phyloP scores from a whole-genome alignment of 768 basidiomycete species.

The Peribolospora kevripleyi region DNA sequence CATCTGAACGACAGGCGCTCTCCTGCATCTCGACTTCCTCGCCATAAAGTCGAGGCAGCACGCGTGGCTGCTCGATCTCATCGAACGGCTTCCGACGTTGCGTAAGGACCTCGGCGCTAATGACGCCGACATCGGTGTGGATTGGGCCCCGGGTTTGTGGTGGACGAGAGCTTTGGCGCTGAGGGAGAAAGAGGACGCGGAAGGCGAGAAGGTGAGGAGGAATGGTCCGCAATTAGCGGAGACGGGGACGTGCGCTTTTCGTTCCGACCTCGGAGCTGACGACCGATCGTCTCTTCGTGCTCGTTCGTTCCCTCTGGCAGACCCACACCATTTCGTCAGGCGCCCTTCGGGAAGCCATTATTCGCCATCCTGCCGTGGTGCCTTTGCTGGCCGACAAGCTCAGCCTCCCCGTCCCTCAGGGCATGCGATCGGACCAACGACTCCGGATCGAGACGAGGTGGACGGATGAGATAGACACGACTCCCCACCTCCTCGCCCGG shows the following conservation, averaged over 20 bases:
- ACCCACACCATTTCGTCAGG: slow-evolving; percentile 13
- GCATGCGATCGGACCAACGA: neutral
- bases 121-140: too few species aligned
- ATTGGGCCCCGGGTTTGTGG: slow-evolving; percentile 1
- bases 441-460: neutral
- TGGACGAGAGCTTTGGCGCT: slow-evolving; percentile 49
- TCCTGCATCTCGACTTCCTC: slow-evolving; percentile 62
- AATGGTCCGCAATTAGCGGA: neutral
- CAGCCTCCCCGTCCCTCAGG: neutral
- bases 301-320: neutral
- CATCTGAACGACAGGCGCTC: slow-evolving; percentile 25
- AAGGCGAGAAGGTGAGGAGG: slow-evolving; percentile 23
- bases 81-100: slow-evolving; percentile 3
- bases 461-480: neutral
- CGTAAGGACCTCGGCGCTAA: neutral
- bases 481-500: slow-evolving; percentile 58
- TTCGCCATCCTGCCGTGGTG: slow-evolving; percentile 54
- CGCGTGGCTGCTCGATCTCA: slow-evolving; percentile 51
- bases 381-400: slow-evolving; percentile 59
- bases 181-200: slow-evolving; percentile 27
- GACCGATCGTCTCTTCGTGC: neutral
- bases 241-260: too few species aligned
- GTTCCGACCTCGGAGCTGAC: slow-evolving; percentile 1
- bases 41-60: slow-evolving; percentile 56
- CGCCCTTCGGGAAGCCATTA: slow-evolving; percentile 48